phyloP scores from a whole-genome alignment of 2,329 filamentous ascomycete genomes.

The Aspergillus sp. region DNA sequence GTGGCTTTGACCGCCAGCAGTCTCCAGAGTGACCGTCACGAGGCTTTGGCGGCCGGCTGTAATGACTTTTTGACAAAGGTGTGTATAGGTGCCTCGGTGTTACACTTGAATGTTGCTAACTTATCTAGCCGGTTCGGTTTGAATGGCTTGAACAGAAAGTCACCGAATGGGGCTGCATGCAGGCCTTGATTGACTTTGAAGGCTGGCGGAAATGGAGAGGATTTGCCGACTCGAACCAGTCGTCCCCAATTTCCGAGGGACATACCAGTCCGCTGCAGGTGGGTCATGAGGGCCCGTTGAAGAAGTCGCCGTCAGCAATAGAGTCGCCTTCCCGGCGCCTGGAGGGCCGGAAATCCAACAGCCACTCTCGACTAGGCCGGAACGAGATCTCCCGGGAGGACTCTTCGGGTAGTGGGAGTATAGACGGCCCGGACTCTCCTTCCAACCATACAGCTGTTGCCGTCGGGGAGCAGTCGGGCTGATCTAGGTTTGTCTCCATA shows the following conservation, averaged over 20 bases:
- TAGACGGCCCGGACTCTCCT: conserved; percentile 26
- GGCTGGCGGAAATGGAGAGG: conserved; percentile 98
- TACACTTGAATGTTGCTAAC: conserved; percentile 3
- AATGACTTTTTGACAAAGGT: conserved; percentile 99
- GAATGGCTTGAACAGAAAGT: conserved; percentile 97
- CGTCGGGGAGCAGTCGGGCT: conserved; percentile 3
- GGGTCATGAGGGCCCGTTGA: conserved; percentile 11
- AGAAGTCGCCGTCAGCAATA: conserved; percentile 4
- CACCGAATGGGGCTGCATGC: conserved; percentile 99
- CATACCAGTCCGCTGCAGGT: conserved; percentile 29
- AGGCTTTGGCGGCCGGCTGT: conserved; percentile 90
- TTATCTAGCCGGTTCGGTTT: conserved; percentile 84
- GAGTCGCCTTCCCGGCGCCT: background rate
- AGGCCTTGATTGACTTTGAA: conserved; percentile 96
- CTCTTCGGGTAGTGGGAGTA: conserved; percentile 30
- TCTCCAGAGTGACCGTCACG: conserved; percentile 90
- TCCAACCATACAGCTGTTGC: conserved; percentile 17
- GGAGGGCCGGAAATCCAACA: background rate
- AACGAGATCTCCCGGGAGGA: conserved; percentile 19
- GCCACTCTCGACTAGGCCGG: conserved; percentile 7
- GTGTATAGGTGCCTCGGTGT: conserved; percentile 26
- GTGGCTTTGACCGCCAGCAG: conserved; percentile 94
- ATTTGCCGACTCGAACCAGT: conserved; percentile 49
- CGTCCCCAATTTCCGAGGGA: conserved; percentile 18
- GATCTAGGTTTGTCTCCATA: background rate